Evolutionary conservation across 345 rosid species (phyloP).

Genomic region (Limnanthes douglasii): DNA sequence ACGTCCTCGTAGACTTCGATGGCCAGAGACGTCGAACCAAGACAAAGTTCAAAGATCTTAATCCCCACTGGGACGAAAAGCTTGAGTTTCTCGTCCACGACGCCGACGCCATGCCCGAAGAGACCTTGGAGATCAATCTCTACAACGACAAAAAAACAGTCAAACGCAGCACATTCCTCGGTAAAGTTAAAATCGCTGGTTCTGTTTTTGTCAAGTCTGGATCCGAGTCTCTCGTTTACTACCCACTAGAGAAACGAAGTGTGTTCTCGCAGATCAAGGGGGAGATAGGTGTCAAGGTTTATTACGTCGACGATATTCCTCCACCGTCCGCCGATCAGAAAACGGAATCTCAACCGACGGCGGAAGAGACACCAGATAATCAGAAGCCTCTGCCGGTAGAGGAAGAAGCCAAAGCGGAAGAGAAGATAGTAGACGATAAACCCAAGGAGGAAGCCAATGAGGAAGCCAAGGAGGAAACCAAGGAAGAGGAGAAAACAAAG

Average conservation of each 20-base stretch:
- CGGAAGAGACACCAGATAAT: constrained; percentile 18
- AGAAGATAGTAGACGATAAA: constrained; percentile 23
- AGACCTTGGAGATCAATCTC: constrained; percentile 64
- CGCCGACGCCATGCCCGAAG: constrained; percentile 32
- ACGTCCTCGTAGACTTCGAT: constrained; percentile 62
- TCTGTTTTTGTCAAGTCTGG: constrained; percentile 33
- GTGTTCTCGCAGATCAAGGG: constrained; percentile 85
- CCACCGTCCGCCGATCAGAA: constrained; percentile 11
- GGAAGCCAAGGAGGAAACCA: constrained; percentile 17
- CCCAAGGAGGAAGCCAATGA: constrained; percentile 15
- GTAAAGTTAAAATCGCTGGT: constrained; percentile 66
- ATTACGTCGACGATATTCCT: constrained; percentile 45
- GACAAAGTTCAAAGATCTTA: constrained; percentile 69
- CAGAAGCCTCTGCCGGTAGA: constrained; percentile 13
- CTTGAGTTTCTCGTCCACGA: constrained; percentile 69
- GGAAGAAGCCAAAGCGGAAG: constrained; percentile 21
- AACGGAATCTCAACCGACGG: constrained; percentile 11
- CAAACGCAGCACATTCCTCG: constrained; percentile 54
- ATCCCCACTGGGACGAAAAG: constrained; percentile 86
- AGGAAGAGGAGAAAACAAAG: constrained; percentile 17
- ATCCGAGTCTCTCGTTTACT: constrained; percentile 54
- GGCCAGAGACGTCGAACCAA: constrained; percentile 74
- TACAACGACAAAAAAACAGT: constrained; percentile 70
- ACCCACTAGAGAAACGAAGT: constrained; percentile 77
- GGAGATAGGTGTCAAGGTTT: constrained; percentile 65